Base-by-base conservation (phyloP, 2,329 filamentous ascomycete genomes). In the Ophiosphaerella herpotricha region DNA sequence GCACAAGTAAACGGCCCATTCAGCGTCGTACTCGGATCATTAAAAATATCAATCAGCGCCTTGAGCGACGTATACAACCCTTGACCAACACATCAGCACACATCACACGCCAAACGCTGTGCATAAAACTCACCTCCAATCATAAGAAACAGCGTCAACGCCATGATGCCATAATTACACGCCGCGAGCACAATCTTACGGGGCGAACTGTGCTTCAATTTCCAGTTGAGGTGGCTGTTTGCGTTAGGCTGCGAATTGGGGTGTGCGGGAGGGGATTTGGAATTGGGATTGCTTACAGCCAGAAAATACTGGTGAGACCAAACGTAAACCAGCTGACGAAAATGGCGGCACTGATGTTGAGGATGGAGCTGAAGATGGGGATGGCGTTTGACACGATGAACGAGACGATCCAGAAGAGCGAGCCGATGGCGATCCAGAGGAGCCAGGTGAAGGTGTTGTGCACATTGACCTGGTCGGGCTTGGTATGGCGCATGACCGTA, bases 321-420 rank as follows among this genome's bases (percentile, higher is more conserved):
- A 75, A 81, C 13, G 83, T 85, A 68, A 89, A 89, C 85, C 86
- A 88, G 44, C 79, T 84, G 24, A 82, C 82, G 52, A 88, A 87
- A 4, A 87, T 61, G 12, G 64, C 64, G 1, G 66, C 65, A 18
- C 87, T 82, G 39, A 89, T 73, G 21, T 82, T 83, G 12, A 90
- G 75, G 7, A 90, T 76, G 42, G 82, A 81, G 60, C 82, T 83
- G 74, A 90, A 90, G 32, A 66, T 66, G 3, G 64, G 64, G 18
- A 85, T 82, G 0, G 87, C 61, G 47, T 67, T 67, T 4, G 61
- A 64, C 6, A 67, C 60, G 44, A 67, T 33, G 29, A 67, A 67
- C 82, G 18, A 89, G 82, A 0, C 84, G 81, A 67, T 85, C 81
- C 29, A 87, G 50, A 67, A 67, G 2, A 63, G 14, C 6, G 64